Conservation (phyloP, 2,329 filamentous ascomycete species). For the Beauveria pseudobassiana region DNA sequence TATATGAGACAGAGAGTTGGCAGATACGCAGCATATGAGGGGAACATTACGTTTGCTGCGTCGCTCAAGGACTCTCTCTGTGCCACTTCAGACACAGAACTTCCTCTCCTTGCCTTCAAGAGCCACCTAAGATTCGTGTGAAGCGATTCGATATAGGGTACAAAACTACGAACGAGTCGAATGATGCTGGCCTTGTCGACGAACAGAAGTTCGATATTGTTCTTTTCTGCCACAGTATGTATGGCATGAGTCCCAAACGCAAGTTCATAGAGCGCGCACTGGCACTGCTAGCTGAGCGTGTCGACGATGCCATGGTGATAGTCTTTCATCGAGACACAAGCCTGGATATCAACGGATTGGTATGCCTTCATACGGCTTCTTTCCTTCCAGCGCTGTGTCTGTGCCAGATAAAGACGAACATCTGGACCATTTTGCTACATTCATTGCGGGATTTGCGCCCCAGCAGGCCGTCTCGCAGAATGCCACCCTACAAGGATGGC, state of each 20-base stretch:
- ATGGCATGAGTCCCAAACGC: slow-evolving; percentile 45
- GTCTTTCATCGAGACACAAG: background rate
- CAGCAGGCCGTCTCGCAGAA: slow-evolving; percentile 24
- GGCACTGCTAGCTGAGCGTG: background rate
- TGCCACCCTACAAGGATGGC: slow-evolving; percentile 35
- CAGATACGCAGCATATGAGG: background rate
- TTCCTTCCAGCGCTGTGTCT: background rate
- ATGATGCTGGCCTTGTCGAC: background rate
- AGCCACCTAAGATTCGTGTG: background rate
- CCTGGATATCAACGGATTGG: background rate
- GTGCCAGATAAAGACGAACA: slow-evolving; percentile 25
- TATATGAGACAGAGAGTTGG: background rate
- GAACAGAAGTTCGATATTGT: slow-evolving; percentile 44
- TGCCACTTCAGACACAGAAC: background rate
- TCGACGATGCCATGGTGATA: background rate
- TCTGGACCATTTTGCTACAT: slow-evolving; percentile 45
- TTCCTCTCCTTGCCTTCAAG: background rate
- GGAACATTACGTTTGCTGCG: background rate
- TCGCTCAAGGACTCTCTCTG: background rate
- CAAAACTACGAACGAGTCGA: background rate
- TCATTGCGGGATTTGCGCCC: slow-evolving; percentile 40
- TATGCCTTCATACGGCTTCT: background rate
- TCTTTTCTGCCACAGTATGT: slow-evolving; percentile 58
- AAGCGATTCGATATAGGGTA: background rate
- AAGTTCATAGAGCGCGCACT: background rate